Conservation (phyloP, 805 yeast species). For the baker's yeast (Saccharomyces cerevisiae) region DNA sequence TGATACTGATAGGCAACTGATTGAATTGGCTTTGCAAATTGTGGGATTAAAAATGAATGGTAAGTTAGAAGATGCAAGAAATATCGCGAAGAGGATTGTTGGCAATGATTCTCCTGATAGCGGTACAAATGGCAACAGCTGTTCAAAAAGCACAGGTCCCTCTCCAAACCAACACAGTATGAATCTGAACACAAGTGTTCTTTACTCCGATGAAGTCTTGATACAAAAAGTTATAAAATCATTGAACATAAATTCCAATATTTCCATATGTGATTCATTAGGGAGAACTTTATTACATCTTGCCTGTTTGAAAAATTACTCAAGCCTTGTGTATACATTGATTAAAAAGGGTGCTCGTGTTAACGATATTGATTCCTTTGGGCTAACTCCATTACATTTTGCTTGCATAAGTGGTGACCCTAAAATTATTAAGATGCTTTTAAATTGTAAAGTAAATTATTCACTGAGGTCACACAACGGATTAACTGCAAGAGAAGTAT, state of each 20-base stretch:
- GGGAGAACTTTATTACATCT: conserved; percentile 88
- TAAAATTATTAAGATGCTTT: conserved; percentile 51
- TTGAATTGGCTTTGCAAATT: conserved; percentile 91
- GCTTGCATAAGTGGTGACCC: conserved; percentile 73
- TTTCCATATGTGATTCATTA: conserved; percentile 72
- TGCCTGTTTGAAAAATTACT: conserved; percentile 69
- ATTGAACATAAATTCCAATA: conserved; percentile 65
- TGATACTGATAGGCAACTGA: conserved; percentile 89
- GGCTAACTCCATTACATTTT: conserved; percentile 80
- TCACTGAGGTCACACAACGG: conserved; percentile 46
- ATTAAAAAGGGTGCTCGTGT: conserved; percentile 58
- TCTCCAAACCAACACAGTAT: background rate
- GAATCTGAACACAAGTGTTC: conserved; percentile 1
- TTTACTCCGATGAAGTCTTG: conserved; percentile 32
- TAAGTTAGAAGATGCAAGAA: conserved; percentile 85
- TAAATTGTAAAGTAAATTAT: conserved; percentile 57
- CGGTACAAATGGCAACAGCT: conserved; percentile 3
- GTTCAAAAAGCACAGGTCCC: background rate
- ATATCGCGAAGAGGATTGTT: conserved; percentile 84
- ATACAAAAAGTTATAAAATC: conserved; percentile 49
- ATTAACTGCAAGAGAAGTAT: conserved; percentile 30
- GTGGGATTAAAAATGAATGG: conserved; percentile 97
- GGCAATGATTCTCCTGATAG: conserved; percentile 35
- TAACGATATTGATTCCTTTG: conserved; percentile 69
- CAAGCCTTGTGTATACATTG: conserved; percentile 51